Base-by-base conservation (phyloP, 1,284 basidiomycete species). In the Retiboletus flavoniger region DNA sequence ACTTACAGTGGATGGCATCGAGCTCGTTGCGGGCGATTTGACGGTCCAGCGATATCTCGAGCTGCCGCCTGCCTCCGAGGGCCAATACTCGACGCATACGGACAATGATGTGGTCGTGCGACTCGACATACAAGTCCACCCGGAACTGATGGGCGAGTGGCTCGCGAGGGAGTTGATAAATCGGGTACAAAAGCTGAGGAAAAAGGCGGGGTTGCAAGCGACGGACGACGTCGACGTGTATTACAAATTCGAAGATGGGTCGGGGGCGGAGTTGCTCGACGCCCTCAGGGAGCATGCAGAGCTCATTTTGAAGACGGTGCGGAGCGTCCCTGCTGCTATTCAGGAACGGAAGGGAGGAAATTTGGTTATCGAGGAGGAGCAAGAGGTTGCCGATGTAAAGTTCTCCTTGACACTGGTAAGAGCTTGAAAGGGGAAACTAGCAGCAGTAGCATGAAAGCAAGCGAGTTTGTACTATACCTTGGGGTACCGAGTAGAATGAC, bases 91-190 rank as follows among this genome's bases (percentile, higher is more conserved):
- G 54, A 89, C 89, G 16, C 87, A 96, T 65, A 94, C 93, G 31
- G 94, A 99, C 74, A 93, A 91, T 66, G 93, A 98, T 60, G 95
- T 97, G 48, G 95, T 98, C 50, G 84, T 98, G 58, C 81, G 97
- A 44, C 83, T 99, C 40, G 96, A 99, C 72, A 84, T 92, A 55
- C 84, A 91, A 68, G 82, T 91, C 50, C 89, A 97, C 64, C 82
- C 90, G 2, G 94, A 97, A 63, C 82, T 99, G 53, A 85, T 89
- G 72, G 80, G 85, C 54, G 91, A 98, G 75, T 95, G 93, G 74
- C 80, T 95, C 36, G 88, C 93, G 43, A 83, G 97, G 47, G 94
- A 97, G 71, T 74, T 98, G 59, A 90, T 92, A 62, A 97, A 97
- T 67, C 89, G 96, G 50, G 89, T 99, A 47, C 97, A 99, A 78